phyloP scores from a whole-genome alignment of 441 rosid species.

The Sinapis alba region DNA sequence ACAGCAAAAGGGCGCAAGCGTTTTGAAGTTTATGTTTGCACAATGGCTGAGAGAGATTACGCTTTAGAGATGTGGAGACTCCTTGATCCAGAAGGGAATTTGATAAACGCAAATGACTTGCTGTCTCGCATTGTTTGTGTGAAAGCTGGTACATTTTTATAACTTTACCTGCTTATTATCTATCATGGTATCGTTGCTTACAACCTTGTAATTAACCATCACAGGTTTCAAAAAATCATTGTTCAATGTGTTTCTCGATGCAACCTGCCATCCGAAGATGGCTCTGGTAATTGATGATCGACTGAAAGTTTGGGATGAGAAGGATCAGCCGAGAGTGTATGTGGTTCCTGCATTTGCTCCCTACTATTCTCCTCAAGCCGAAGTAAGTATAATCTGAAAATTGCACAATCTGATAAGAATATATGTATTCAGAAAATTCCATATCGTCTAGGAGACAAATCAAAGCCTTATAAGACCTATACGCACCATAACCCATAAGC shows the following conservation, averaged over 20 bases:
- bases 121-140: slow-evolving; percentile 91
- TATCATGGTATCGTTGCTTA: slow-evolving; percentile 24
- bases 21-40: slow-evolving; percentile 99
- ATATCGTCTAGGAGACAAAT: slow-evolving; percentile 1
- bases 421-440: not conserved
- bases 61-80: slow-evolving; percentile 99
- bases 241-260: slow-evolving; percentile 85
- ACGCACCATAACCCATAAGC: not conserved
- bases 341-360: slow-evolving; percentile 99
- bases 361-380: slow-evolving; percentile 95
- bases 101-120: slow-evolving; percentile 79
- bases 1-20: slow-evolving; percentile 98
- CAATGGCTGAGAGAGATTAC: slow-evolving; percentile 99
- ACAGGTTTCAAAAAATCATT: slow-evolving; percentile 80
- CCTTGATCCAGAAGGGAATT: slow-evolving; percentile 95
- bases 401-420: slow-evolving; percentile 19
- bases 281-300: slow-evolving; percentile 96
- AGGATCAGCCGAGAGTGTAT: slow-evolving; percentile 97
- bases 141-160: slow-evolving; percentile 68
- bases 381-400: slow-evolving; percentile 51
- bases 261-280: slow-evolving; percentile 95
- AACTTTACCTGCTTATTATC: slow-evolving; percentile 22
- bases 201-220: slow-evolving; percentile 20
- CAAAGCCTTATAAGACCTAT: not conserved
- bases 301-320: slow-evolving; percentile 95